These are phyloP conservation scores for Xylaria polymorpha DNA, from an alignment of 2,329 filamentous ascomycete species.

Conservation along the genomic window DNA sequence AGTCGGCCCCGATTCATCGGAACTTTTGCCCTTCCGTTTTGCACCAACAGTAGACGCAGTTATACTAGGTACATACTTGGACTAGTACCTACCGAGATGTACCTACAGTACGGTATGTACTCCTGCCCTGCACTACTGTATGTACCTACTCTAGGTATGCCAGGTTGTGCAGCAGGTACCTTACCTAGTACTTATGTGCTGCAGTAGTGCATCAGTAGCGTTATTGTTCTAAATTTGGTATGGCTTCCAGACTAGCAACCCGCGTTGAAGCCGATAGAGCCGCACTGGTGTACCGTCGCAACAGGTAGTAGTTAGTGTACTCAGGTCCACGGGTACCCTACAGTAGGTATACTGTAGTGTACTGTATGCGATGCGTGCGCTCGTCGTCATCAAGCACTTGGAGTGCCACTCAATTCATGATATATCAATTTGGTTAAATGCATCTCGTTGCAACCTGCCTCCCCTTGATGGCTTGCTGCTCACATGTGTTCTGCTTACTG, in stretches of 20 bases:
- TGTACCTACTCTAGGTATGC: background rate
- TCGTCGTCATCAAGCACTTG: slow-evolving; percentile 13
- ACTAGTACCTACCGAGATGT: no score
- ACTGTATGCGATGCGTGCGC: background rate
- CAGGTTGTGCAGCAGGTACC: no score
- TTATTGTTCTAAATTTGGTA: slow-evolving; percentile 28
- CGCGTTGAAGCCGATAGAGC: slow-evolving; percentile 33
- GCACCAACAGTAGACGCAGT: background rate
- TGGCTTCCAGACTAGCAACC: slow-evolving; percentile 1
- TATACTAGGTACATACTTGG: no score
- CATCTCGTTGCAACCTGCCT: slow-evolving; percentile 7
- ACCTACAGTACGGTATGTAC: background rate
- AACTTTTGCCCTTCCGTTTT: slow-evolving; percentile 23
- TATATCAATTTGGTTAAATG: slow-evolving; percentile 24
- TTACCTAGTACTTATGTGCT: background rate
- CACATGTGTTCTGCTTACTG: slow-evolving; percentile 1
- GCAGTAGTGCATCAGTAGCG: slow-evolving; percentile 24
- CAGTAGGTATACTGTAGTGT: background rate
- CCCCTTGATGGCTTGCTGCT: background rate
- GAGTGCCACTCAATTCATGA: background rate
- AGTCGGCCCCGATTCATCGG: slow-evolving; percentile 13
- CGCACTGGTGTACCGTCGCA: slow-evolving; percentile 24
- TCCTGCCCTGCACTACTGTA: background rate
- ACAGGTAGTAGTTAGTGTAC: background rate
- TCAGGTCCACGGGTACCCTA: background rate